Percentiles rank a stretch among this genome's conserved stretches.
Conservation (phyloP, 225 moss, liverwort and hornwort species). For the Marchantia paleacea region DNA sequence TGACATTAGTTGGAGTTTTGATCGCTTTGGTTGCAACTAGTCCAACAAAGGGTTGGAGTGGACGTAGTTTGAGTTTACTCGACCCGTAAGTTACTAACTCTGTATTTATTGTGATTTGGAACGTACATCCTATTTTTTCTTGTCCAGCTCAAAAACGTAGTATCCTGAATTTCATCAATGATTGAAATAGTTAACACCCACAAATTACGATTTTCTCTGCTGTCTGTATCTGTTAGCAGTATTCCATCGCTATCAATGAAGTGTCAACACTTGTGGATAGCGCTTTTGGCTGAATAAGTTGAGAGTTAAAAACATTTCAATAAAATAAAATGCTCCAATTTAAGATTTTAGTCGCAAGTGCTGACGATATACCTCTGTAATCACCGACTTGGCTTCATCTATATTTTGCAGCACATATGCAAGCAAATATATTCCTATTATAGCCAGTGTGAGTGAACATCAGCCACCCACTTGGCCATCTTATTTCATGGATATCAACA, state of each 20-base stretch:
- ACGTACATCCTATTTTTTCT: background rate
- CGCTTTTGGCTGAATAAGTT: no score
- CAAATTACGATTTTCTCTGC: no score
- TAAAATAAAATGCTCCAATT: no score
- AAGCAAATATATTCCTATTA: constrained; percentile 99
- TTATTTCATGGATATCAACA: constrained; percentile 99
- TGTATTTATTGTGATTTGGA: background rate
- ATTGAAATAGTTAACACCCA: no score
- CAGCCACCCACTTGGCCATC: constrained; percentile 99
- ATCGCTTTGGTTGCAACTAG: constrained; percentile 92
- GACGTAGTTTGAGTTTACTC: constrained; percentile 97
- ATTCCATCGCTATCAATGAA: no score
- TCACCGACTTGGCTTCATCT: background rate
- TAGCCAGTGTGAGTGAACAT: constrained; percentile 99
- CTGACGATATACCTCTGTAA: background rate
- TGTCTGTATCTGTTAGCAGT: no score
- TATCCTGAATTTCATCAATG: no score
- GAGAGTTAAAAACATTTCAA: no score
- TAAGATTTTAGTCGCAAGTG: background rate
- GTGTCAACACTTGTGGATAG: no score
- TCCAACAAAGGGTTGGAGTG: constrained; percentile 99
- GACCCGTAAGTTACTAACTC: constrained; percentile 66
- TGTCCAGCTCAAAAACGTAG: background rate
- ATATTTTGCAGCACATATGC: constrained; percentile 73
- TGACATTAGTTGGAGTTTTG: constrained; percentile 70